A percentile compares a stretch with the other conserved stretches of the same genome.
Evolutionary conservation across 768 basidiomycete species (phyloP).

Genomic region (Lepiota venenata): DNA sequence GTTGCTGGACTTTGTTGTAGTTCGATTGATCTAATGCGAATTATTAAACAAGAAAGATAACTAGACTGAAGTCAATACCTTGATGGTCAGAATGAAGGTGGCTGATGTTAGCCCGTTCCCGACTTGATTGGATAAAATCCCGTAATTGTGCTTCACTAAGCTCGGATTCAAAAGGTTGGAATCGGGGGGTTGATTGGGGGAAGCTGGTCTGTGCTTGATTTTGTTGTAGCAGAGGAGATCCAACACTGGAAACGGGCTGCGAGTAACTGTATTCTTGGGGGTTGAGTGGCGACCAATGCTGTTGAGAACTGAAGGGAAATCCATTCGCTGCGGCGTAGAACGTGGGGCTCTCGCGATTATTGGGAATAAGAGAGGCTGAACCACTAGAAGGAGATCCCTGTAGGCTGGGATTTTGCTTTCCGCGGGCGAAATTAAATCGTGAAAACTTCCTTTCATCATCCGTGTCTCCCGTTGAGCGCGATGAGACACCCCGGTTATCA

Average conservation of each 20-base stretch:
- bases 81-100: conserved; percentile 9
- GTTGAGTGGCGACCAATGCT: conserved; percentile 39
- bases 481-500: conserved; percentile 20
- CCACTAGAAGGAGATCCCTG: conserved; percentile 55
- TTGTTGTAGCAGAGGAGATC: conserved; percentile 48
- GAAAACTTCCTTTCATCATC: conserved; percentile 75
- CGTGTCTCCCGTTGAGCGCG: conserved; percentile 29
- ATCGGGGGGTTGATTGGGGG: conserved; percentile 37
- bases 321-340: conserved; percentile 21
- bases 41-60: neutral
- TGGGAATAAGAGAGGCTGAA: conserved; percentile 43
- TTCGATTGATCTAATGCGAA: conserved; percentile 13
- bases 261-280: conserved; percentile 42
- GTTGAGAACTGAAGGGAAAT: conserved; percentile 4
- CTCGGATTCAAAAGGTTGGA: conserved; percentile 52
- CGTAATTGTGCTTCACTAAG: conserved; percentile 77
- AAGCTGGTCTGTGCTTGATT: conserved; percentile 37
- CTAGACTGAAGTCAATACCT: neutral
- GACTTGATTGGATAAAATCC: conserved; percentile 71
- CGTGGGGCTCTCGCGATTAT: conserved; percentile 43
- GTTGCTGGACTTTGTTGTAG: conserved; percentile 29
- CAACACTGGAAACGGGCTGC: conserved; percentile 27
- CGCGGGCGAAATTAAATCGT: conserved; percentile 78
- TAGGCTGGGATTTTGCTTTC: conserved; percentile 61
- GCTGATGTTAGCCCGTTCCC: conserved; percentile 41